These are phyloP conservation scores for Oryza australiensis DNA, from an alignment of 176 grass and related monocot genomes.

Conservation along the genomic window DNA sequence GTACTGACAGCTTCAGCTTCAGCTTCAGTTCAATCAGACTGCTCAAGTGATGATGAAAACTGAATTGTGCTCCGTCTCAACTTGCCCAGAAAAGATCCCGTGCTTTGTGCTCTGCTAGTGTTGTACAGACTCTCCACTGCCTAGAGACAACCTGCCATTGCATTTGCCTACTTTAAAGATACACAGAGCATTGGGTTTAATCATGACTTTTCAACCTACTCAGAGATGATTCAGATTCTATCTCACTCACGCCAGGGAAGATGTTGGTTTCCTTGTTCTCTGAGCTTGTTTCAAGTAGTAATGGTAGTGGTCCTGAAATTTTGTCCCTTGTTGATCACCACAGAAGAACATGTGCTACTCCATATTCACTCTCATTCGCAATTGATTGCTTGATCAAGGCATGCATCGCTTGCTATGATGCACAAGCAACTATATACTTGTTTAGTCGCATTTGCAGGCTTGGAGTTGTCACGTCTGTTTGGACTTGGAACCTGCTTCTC, in stretches of 20 bases:
- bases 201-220: slow-evolving; percentile 60
- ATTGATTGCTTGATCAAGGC: slow-evolving; percentile 58
- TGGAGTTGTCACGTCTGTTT: slow-evolving; percentile 46
- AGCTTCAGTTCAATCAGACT: slow-evolving; percentile 24
- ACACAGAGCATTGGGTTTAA: slow-evolving; percentile 47
- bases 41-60: slow-evolving; percentile 52
- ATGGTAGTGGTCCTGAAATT: slow-evolving; percentile 26
- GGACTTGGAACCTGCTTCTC: slow-evolving; percentile 60
- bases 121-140: slow-evolving; percentile 42
- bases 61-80: not conserved
- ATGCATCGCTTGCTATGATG: slow-evolving; percentile 29
- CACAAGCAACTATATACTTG: slow-evolving; percentile 29
- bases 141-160: slow-evolving; percentile 41
- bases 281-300: slow-evolving; percentile 34
- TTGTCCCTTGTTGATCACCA: slow-evolving; percentile 49
- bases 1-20: not conserved
- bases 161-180: slow-evolving; percentile 70
- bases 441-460: slow-evolving; percentile 50
- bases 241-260: slow-evolving; percentile 28
- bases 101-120: slow-evolving; percentile 34
- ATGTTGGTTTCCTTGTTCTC: slow-evolving; percentile 54
- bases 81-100: not conserved
- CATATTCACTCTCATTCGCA: slow-evolving; percentile 35
- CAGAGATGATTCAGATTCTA: slow-evolving; percentile 51
- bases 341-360: not conserved